Evolutionary conservation across 805 yeast species (phyloP).

Genomic region (Yarrowia keelungensis): DNA sequence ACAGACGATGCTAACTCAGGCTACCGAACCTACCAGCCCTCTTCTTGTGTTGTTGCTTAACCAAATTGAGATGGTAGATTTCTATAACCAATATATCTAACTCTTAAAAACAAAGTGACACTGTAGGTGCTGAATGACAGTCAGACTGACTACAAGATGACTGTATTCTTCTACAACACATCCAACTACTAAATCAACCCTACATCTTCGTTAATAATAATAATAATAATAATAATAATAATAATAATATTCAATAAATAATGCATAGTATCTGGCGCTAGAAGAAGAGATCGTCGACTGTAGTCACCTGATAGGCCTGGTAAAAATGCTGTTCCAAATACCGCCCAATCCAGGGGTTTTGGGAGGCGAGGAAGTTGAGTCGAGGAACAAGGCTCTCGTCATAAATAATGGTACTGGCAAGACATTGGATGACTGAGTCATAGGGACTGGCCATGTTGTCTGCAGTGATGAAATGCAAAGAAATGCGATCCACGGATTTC

Average conservation of each 20-base stretch:
- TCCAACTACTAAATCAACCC: too few species aligned
- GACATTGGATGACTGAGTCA: conserved; percentile 21
- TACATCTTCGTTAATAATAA: too few species aligned
- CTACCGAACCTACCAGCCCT: too few species aligned
- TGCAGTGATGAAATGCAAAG: conserved; percentile 3
- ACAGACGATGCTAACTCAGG: too few species aligned
- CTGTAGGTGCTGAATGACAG: too few species aligned
- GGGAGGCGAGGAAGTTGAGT: conserved; percentile 10
- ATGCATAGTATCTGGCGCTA: not conserved
- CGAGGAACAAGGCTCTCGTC: not conserved
- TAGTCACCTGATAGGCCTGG: conserved; percentile 20
- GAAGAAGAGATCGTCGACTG: conserved; percentile 14
- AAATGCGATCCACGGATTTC: not conserved
- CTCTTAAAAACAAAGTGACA: too few species aligned
- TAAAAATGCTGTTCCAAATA: conserved; percentile 19
- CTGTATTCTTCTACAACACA: too few species aligned
- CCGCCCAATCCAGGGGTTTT: conserved; percentile 30
- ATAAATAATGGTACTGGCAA: conserved; percentile 11
- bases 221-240: too few species aligned
- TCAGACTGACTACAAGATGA: too few species aligned
- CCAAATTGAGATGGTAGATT: too few species aligned
- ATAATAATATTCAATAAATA: conserved; percentile 5
- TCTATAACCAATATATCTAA: too few species aligned
- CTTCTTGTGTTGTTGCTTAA: too few species aligned
- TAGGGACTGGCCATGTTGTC: conserved; percentile 12